Evolutionary conservation across 495 filamentous ascomycete genomes (phyloP).

Genomic region (Penicillium riverlandense): DNA sequence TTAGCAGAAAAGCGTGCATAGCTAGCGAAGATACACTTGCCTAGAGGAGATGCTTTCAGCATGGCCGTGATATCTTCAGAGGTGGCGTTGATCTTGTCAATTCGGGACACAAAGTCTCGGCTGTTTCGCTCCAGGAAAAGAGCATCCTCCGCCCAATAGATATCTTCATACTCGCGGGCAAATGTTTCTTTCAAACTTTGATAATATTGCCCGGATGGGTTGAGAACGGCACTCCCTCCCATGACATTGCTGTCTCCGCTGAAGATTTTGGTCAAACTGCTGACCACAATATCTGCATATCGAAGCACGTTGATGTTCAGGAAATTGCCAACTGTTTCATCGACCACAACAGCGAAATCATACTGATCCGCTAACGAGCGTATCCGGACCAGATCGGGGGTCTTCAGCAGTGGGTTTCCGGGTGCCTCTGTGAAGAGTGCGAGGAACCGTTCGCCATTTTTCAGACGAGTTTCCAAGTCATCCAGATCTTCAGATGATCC

Average conservation of each 20-base stretch:
- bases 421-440: constrained; percentile 93
- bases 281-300: constrained; percentile 84
- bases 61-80: constrained; percentile 75
- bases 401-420: constrained; percentile 80
- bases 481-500: constrained; percentile 78
- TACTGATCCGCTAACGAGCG: constrained; percentile 71
- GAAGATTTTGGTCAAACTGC: constrained; percentile 93
- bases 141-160: constrained; percentile 86
- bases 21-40: constrained; percentile 21
- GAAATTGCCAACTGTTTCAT: constrained; percentile 95
- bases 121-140: constrained; percentile 96
- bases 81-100: constrained; percentile 78
- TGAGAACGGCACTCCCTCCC: constrained; percentile 84
- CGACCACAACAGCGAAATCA: constrained; percentile 84
- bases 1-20: too few species aligned
- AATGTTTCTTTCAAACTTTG: constrained; percentile 53
- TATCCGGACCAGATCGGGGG: constrained; percentile 78
- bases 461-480: constrained; percentile 67
- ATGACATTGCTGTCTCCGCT: constrained; percentile 97
- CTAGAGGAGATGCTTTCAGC: constrained; percentile 47
- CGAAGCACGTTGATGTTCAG: constrained; percentile 89
- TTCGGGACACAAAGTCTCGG: constrained; percentile 78
- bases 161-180: constrained; percentile 68
- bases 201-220: constrained; percentile 73
- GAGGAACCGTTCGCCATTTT: constrained; percentile 69